Evolutionary conservation across 257 asterid species (phyloP), one percentile per base, ranked within the genome.

Genomic region (Plectranthus barbatus): DNA sequence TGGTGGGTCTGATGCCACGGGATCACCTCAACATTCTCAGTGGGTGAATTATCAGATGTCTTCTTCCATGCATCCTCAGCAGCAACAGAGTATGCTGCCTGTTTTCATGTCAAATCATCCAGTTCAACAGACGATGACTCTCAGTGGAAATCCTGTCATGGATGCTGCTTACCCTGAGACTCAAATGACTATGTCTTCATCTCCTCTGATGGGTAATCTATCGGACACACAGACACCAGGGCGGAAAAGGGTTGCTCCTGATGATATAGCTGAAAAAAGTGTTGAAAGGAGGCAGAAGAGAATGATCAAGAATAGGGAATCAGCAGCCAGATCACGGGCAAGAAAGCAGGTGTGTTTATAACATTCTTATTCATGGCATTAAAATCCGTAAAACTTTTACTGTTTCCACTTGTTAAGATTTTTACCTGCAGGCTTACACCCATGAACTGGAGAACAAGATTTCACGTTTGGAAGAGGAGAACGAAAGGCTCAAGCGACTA

Each of bases 291-390:
- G 94, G 82, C 94, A 88, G 66, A 90, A 90, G 86, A 87, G 97
- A 74, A 90, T 90, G 97, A 86, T 90, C 57, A 90, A 90, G 83
- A 90, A 90, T 56, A 62, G 97, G 83, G 97, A 90, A 74, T 90
- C 97, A 20, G 97, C 97, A 14, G 97, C 97, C 12, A 87, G 97
- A 31, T 90, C 97, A 46, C 83, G 97, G 60, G 97, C 97, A 23
- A 85, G 97, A 78, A 90, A 87, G 76, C 95, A 87, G 95, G 97
- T 85, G 36, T 11, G 12, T 52, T 61, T 62, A 23, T 5, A 52
- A 7, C 50, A 55, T 37, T 63, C n/a, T 26, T 9, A 11, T 19
- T 36, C 19, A 7, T 58, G 54, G 60, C 0, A 17, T 62, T 23
- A 4, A 26, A 18, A 47, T 5, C 12, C n/a, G n/a, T 51, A 58